These are phyloP conservation scores for Solanum hybrid DNA, from an alignment of 305 asterid species.

Conservation along the genomic window DNA sequence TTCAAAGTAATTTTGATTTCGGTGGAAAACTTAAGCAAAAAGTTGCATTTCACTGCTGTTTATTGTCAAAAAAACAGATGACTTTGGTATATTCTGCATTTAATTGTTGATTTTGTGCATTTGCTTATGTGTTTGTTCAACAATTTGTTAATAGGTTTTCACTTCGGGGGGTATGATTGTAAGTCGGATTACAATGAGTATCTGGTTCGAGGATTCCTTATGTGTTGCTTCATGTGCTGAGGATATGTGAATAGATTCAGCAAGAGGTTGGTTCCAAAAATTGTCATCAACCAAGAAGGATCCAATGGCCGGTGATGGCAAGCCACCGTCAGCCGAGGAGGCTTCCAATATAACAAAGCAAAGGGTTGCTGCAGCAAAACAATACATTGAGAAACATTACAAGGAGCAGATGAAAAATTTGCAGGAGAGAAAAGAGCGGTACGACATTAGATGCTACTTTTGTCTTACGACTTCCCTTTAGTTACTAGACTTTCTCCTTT, in stretches of 20 bases:
- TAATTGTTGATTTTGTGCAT: background rate
- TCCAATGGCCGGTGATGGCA: constrained; percentile 58
- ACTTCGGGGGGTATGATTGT: background rate
- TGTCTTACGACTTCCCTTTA: background rate
- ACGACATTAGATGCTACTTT: constrained; percentile 10
- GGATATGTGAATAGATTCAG: constrained; percentile 62
- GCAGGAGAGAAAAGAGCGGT: constrained; percentile 94
- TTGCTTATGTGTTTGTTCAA: background rate
- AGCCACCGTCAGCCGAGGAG: constrained; percentile 53
- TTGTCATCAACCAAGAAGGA: constrained; percentile 47
- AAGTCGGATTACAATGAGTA: background rate
- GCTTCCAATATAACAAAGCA: constrained; percentile 82
- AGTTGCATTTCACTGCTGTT: background rate
- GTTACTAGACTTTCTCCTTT: background rate
- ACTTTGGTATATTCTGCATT: background rate
- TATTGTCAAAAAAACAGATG: background rate
- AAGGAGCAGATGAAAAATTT: constrained; percentile 83
- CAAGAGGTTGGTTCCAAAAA: constrained; percentile 81
- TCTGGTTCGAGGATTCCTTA: background rate
- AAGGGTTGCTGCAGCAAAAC: constrained; percentile 92
- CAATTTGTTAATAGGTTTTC: background rate
- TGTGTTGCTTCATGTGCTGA: constrained; percentile 24
- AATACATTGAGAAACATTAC: constrained; percentile 94
- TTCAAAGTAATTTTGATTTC: no score
- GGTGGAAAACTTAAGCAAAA: background rate